Conservation (phyloP, 768 basidiomycete species). For the Tulasnella sp. region DNA sequence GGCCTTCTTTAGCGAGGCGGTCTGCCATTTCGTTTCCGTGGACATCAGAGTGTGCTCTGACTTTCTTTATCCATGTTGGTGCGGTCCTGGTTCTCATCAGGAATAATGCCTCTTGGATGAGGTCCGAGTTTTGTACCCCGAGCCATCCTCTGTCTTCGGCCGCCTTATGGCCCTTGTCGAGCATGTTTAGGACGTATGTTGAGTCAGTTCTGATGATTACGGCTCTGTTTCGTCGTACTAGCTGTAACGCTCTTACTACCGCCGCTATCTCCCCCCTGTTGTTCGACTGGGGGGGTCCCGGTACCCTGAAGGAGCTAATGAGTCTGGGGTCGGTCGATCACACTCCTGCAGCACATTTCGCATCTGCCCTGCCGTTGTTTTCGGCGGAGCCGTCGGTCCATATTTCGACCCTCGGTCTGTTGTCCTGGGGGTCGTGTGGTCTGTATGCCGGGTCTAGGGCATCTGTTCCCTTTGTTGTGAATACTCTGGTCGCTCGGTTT, state of each 20-base stretch:
- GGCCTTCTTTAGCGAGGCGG: neutral
- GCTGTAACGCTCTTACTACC: neutral
- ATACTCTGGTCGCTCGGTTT: neutral
- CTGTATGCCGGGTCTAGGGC: neutral
- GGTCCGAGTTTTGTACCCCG: too few species aligned
- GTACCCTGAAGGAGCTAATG: neutral
- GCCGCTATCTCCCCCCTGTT: constrained; percentile 16
- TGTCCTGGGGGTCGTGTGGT: neutral
- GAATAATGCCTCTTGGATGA: too few species aligned
- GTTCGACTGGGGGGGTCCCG: constrained; percentile 1
- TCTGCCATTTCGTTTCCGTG: too few species aligned
- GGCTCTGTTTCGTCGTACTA: too few species aligned
- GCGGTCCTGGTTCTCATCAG: too few species aligned
- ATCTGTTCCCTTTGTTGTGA: neutral
- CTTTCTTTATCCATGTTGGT: too few species aligned
- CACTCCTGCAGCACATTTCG: neutral
- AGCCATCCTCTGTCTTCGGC: too few species aligned
- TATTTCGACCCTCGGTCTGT: too few species aligned
- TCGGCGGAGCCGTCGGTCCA: neutral
- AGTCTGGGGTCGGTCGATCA: neutral
- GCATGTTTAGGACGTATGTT: too few species aligned
- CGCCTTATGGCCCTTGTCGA: too few species aligned
- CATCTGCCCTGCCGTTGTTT: neutral
- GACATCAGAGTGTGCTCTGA: too few species aligned
- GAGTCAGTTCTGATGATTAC: too few species aligned